phyloP scores from a whole-genome alignment of 2,329 filamentous ascomycete genomes.

The Colletotrichum lini region DNA sequence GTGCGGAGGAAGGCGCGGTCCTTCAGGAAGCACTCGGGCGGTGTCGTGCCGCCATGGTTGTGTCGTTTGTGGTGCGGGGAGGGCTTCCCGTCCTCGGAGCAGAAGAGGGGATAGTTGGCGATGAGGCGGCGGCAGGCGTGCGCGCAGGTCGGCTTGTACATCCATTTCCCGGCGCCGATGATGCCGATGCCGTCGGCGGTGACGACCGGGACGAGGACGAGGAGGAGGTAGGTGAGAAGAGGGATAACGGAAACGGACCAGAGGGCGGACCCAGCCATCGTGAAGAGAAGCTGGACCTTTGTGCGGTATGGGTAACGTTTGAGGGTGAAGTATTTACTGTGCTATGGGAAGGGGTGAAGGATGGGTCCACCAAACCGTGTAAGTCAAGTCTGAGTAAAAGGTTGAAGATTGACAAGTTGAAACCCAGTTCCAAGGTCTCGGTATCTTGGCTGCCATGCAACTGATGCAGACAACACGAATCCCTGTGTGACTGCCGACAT shows the following conservation, averaged over 20 bases:
- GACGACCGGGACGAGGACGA: background rate
- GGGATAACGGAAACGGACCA: background rate
- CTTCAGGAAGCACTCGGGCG: constrained; percentile 48
- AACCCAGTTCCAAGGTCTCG: background rate
- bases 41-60: background rate
- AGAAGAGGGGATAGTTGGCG: constrained; percentile 41
- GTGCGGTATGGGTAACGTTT: background rate
- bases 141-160: constrained; percentile 54
- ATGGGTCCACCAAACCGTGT: too few relatives aligned
- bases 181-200: constrained; percentile 47
- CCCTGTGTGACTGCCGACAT: background rate
- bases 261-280: background rate
- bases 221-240: constrained; percentile 1
- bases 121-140: constrained; percentile 53
- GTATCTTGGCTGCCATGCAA: background rate
- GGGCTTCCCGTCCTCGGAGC: background rate
- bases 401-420: background rate
- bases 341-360: too few relatives aligned
- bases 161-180: constrained; percentile 52
- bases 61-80: background rate
- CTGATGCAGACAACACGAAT: background rate
- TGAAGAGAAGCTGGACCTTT: background rate
- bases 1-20: constrained; percentile 50
- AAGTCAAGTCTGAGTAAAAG: background rate
- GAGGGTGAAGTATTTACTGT: too few relatives aligned